Base-by-base conservation (phyloP, 768 basidiomycete genomes). In the Rhizopogon vinicolor region DNA sequence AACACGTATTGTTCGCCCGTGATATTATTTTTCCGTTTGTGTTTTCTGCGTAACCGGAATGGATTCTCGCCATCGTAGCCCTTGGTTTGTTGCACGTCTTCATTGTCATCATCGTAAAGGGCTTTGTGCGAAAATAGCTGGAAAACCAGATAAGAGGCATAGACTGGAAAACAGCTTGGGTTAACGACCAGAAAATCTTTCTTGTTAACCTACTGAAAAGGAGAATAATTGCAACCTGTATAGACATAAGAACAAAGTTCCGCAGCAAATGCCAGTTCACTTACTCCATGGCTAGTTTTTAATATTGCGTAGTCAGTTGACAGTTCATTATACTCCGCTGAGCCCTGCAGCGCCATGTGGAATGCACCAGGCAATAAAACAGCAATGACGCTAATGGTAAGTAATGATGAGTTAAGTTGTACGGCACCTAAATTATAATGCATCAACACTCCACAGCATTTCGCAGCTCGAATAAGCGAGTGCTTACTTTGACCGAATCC, bases 351-450 rank as follows among this genome's bases (percentile, higher is more conserved):
- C 4, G 87, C 73, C 58, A 87, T 83, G 61, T 89, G 83, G 66
- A 87, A 93, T 1, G 87, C 91, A 3, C 84, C 84, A 2, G 90
- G 90, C 5, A 93, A 67, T 12, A 92, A 73, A n/a, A 93, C 75
- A 8, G 86, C 91, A 12, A 86, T 85, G 13, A 91, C 90, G 55
- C 88, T 89, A 53, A 92, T 77, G 49, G 80, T 86, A 19, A 93
- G 69, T 35, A 93, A 73, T 1, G 88, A 85, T 1, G 88, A 86
- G 51, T 91, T 86, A 40, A 90, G 68, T 60, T 90, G 86, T 1
- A 84, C 85, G 0, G 89, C 82, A 37, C 83, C 88, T 89, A 52
- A 54, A 33, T 9, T 19, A 19, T 28, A 53, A 49, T 44, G 8
- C 39, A 41, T 44, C 9, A 37, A 37, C 39, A 53, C 31, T 33